These are phyloP conservation scores for Penicillium crustosum DNA, from an alignment of 2,329 filamentous ascomycete genomes.

Conservation along the genomic window DNA sequence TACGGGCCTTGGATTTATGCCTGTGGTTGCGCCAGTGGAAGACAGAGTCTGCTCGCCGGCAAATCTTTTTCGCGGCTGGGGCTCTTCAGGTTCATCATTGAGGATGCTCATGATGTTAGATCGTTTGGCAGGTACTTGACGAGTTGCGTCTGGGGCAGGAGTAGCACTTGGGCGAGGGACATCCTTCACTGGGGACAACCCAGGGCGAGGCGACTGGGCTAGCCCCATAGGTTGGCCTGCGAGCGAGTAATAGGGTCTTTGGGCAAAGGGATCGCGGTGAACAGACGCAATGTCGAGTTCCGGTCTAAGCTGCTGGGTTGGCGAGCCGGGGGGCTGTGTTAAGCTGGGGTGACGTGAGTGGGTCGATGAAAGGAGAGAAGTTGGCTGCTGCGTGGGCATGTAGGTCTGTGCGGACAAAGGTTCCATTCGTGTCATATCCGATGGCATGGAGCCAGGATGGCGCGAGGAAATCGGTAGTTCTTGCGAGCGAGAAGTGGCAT, in stretches of 20 bases:
- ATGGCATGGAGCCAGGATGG: slow-evolving; percentile 25
- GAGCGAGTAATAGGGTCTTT: slow-evolving; percentile 36
- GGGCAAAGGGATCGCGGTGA: slow-evolving; percentile 38
- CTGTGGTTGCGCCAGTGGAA: slow-evolving; percentile 11
- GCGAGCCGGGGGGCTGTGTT: slow-evolving; percentile 38
- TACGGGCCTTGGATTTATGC: slow-evolving; percentile 29
- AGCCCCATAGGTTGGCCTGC: slow-evolving; percentile 28
- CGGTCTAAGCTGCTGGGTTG: slow-evolving; percentile 31
- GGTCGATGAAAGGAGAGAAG: slow-evolving; percentile 28
- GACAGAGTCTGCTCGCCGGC: slow-evolving; percentile 40
- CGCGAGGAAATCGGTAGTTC: slow-evolving; percentile 34
- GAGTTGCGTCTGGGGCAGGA: slow-evolving; percentile 36
- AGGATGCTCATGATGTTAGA: slow-evolving; percentile 53
- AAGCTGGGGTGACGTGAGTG: slow-evolving; percentile 42
- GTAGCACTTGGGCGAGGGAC: slow-evolving; percentile 35
- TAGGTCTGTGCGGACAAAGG: slow-evolving; percentile 33
- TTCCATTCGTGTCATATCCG: slow-evolving; percentile 39
- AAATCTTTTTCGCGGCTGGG: slow-evolving; percentile 47
- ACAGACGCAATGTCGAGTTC: slow-evolving; percentile 38
- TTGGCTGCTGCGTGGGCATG: slow-evolving; percentile 30
- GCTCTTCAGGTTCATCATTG: slow-evolving; percentile 51
- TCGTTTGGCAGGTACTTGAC: slow-evolving; percentile 48
- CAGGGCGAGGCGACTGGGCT: slow-evolving; percentile 29
- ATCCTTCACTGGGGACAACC: slow-evolving; percentile 41
- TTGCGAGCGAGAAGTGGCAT: slow-evolving; percentile 27